phyloP scores from a whole-genome alignment of 352 stramenopile species.

The Peronospora destructor region DNA sequence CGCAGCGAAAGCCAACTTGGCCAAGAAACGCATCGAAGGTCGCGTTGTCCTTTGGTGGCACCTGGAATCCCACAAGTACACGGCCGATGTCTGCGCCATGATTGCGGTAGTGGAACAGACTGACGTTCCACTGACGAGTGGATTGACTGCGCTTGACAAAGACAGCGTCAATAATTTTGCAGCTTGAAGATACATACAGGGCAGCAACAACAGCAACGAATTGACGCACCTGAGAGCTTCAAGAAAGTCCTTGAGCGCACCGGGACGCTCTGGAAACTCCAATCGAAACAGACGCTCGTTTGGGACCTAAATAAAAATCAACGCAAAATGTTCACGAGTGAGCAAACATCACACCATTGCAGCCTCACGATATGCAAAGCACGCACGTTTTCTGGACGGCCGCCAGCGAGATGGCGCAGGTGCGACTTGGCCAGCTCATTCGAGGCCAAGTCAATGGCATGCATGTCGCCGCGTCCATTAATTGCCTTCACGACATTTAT shows the following conservation, averaged over 20 bases:
- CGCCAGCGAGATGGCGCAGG: conserved; percentile 92
- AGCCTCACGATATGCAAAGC: neutral
- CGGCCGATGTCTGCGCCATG: conserved; percentile 96
- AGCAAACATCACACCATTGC: neutral
- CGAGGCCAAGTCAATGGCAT: conserved; percentile 88
- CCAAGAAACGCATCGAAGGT: conserved; percentile 59
- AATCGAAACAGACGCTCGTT: conserved; percentile 94
- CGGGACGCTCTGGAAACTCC: conserved; percentile 92
- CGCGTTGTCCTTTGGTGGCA: conserved; percentile 49
- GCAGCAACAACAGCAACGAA: neutral
- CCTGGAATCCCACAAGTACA: conserved; percentile 95
- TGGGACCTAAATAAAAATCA: conserved; percentile 34
- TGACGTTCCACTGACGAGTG: conserved; percentile 91
- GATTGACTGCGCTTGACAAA: conserved; percentile 26
- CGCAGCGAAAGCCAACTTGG: conserved; percentile 65
- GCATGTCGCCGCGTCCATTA: conserved; percentile 74
- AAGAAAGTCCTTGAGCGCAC: conserved; percentile 91
- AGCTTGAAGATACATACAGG: neutral
- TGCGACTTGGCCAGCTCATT: conserved; percentile 97
- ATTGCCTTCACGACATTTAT: conserved; percentile 59
- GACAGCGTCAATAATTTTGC: conserved; percentile 1
- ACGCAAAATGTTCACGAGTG: neutral
- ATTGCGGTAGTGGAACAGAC: conserved; percentile 98
- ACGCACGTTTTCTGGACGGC: conserved; percentile 66
- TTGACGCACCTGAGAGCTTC: conserved; percentile 55